A percentile compares a stretch with the other conserved stretches of the same genome.
Evolutionary conservation across 1,284 basidiomycete species (phyloP).

Genomic region (Ceratobasidium sp.): DNA sequence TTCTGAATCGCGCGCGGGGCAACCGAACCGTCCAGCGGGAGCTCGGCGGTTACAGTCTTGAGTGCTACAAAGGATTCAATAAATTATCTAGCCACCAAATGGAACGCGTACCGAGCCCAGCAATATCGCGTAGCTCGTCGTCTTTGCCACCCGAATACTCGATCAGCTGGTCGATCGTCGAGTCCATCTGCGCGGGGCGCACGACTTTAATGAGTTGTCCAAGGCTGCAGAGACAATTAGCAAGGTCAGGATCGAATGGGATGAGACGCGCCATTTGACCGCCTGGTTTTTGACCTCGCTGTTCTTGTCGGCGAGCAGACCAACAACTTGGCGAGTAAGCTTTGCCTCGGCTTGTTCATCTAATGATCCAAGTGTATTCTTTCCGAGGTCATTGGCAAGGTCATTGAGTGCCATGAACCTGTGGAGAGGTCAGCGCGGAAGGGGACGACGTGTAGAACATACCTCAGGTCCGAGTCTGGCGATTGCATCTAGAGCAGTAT

Average conservation of each 20-base stretch:
- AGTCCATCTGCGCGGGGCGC: constrained; percentile 81
- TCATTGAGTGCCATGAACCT: constrained; percentile 97
- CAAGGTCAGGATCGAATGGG: constrained; percentile 32
- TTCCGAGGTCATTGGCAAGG: constrained; percentile 84
- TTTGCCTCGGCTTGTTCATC: constrained; percentile 86
- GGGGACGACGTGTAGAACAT: constrained; percentile 22
- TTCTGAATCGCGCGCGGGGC: constrained; percentile 84
- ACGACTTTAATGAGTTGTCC: constrained; percentile 89
- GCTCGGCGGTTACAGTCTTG: constrained; percentile 92
- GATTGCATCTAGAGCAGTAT: constrained; percentile 73
- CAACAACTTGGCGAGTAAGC: constrained; percentile 81
- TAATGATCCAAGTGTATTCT: constrained; percentile 74
- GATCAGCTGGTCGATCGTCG: constrained; percentile 87
- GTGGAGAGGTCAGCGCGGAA: constrained; percentile 46
- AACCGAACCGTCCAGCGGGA: constrained; percentile 82
- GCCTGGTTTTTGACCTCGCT: constrained; percentile 99
- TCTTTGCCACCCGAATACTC: constrained; percentile 85
- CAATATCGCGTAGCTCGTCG: constrained; percentile 92
- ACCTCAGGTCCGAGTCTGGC: constrained; percentile 85
- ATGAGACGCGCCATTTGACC: constrained; percentile 81
- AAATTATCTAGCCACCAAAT: constrained; percentile 19
- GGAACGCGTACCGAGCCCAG: constrained; percentile 75
- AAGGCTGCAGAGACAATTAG: constrained; percentile 61
- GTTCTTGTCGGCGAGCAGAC: constrained; percentile 90
- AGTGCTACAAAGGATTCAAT: constrained; percentile 65